Conservation (phyloP, 1,139 yeast species). For the Spathaspora jeffriesii region DNA sequence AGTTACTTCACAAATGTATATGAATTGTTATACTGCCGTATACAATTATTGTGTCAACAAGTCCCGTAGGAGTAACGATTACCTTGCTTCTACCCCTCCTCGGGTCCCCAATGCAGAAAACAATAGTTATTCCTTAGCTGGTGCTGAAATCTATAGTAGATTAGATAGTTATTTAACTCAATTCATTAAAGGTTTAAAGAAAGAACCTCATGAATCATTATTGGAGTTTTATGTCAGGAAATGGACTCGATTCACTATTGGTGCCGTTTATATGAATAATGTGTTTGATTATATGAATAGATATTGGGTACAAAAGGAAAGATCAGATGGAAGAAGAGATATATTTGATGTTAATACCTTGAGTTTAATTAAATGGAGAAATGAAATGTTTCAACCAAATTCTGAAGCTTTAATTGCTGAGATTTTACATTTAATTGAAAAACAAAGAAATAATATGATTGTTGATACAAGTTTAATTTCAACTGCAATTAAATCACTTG, state of each 20-base stretch:
- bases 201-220: conserved; percentile 63
- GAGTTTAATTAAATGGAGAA: conserved; percentile 87
- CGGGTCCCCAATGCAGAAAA: conserved; percentile 15
- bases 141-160: conserved; percentile 83
- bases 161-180: conserved; percentile 64
- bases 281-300: conserved; percentile 95
- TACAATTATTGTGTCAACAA: conserved; percentile 93
- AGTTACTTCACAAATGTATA: conserved; percentile 71
- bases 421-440: conserved; percentile 71
- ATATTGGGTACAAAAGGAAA: conserved; percentile 96
- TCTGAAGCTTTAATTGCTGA: conserved; percentile 63
- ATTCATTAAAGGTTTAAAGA: conserved; percentile 56
- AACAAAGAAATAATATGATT: conserved; percentile 78
- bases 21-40: conserved; percentile 78
- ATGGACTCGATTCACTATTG: conserved; percentile 90
- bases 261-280: conserved; percentile 90
- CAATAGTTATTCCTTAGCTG: conserved; percentile 60
- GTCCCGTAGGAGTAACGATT: conserved; percentile 42
- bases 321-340: conserved; percentile 93
- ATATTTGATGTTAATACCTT: conserved; percentile 90
- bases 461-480: conserved; percentile 71
- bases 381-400: conserved; percentile 72
- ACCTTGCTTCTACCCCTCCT: conserved; percentile 14
- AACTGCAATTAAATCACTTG: conserved; percentile 82
- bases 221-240: conserved; percentile 82